phyloP scores from a whole-genome alignment of 192 early-diverging fungal species.

The Coemansia sp. region DNA sequence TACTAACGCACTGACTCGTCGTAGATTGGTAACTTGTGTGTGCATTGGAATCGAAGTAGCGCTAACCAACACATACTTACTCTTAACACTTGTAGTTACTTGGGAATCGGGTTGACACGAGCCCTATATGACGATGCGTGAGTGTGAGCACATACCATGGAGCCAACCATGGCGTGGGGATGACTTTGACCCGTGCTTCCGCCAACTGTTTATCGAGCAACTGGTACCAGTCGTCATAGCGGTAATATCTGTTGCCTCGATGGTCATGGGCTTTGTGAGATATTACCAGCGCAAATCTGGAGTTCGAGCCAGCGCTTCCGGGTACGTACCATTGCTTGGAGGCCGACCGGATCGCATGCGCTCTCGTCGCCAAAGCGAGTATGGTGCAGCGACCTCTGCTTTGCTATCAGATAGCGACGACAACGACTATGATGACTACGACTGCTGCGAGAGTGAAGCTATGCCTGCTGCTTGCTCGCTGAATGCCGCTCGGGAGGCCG shows the following conservation, averaged over 20 bases:
- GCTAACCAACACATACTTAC: background rate
- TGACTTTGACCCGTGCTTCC: conserved; percentile 48
- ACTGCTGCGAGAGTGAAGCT: background rate
- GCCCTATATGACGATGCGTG: background rate
- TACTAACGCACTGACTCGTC: background rate
- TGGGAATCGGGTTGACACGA: conserved; percentile 35
- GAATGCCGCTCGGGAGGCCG: background rate
- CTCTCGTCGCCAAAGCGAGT: background rate
- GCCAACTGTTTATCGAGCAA: conserved; percentile 37
- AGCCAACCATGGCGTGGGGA: conserved; percentile 39
- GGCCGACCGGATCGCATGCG: background rate
- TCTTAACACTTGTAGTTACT: conserved; percentile 55
- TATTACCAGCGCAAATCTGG: conserved; percentile 2
- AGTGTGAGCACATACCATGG: conserved; percentile 31
- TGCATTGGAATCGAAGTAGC: background rate
- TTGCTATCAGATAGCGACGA: conserved; percentile 7
- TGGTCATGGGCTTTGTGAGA: conserved; percentile 12
- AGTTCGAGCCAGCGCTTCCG: background rate
- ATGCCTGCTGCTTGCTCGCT: background rate
- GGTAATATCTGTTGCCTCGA: conserved; percentile 14
- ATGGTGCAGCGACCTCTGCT: conserved; percentile 8
- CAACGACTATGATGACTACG: conserved; percentile 12
- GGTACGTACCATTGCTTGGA: conserved; percentile 8
- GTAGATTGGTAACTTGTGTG: background rate
- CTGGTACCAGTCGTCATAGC: conserved; percentile 17